Base-by-base conservation (phyloP, 2,329 filamentous ascomycete genomes). In the Paramyrothecium roridum region DNA sequence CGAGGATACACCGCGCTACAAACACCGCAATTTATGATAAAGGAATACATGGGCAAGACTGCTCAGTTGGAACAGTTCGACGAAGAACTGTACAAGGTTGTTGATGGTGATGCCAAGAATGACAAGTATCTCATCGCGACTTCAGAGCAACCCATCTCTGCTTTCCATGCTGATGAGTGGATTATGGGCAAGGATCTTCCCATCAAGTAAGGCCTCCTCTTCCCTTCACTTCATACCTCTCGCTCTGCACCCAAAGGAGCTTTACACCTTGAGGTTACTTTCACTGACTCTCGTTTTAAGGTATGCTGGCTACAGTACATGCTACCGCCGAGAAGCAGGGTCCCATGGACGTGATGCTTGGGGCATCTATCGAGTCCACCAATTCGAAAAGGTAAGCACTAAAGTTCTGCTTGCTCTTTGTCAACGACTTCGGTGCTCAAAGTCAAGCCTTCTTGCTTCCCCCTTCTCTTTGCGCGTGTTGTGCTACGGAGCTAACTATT, bases 341-440 rank as follows among this genome's bases (percentile, higher is more conserved):
- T 87, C 90, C 20, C 93, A 75, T 59, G 75, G 92, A 30, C 89
- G 91, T 70, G 92, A 99, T 71, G 93, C 93, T 1, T 99, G 95
- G 95, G 95, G 95, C 55, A 91, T 98, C 59, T 99, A 97, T 83
- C 88, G 95, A 61, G 93, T 98, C 26, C 95, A 99, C 73, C 93
- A 99, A 73, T 99, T 98, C 67, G 93, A 98, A 73, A 97, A 96
- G 83, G 87, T 85, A 54, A 17, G 21, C 16, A n/a, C 40, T n/a
- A 13, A 13, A n/a, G 16, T 17, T 7, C 17, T 45, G 16, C 16
- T n/a, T 17, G 12, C 17, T 7, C 16, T 20, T 22, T n/a, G 12
- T 19, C n/a, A n/a, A 19, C 43, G 17, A 21, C 43, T 46, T n/a
- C 16, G 43, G 43, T 4, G 17, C n/a, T 46, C 43, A n/a, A 12